phyloP scores from a whole-genome alignment of 1,139 yeast genomes.

The Lodderomyces jiufengensis region DNA sequence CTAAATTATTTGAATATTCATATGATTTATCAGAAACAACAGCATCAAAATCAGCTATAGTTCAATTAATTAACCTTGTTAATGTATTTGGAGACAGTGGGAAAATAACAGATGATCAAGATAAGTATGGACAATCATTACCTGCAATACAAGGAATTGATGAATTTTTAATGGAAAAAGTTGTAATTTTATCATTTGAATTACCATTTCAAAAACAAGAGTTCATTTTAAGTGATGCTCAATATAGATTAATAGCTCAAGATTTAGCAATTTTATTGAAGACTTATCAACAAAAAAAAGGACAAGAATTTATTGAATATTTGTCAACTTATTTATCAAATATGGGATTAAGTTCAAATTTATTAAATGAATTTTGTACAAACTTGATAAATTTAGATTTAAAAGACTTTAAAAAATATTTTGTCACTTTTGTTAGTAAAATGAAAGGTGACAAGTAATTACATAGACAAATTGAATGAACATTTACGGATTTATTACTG shows the following conservation, averaged over 20 bases:
- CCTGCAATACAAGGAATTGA: slow-evolving; percentile 69
- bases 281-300: slow-evolving; percentile 46
- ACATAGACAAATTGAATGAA: too few relatives aligned
- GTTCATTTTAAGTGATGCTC: slow-evolving; percentile 74
- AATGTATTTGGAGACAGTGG: slow-evolving; percentile 62
- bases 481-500: too few relatives aligned
- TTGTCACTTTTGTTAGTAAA: slow-evolving; percentile 53
- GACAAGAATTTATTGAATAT: slow-evolving; percentile 44
- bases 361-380: slow-evolving; percentile 55
- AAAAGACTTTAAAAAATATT: slow-evolving; percentile 63
- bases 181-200: slow-evolving; percentile 70
- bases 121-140: slow-evolving; percentile 51
- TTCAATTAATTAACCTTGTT: slow-evolving; percentile 65
- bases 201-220: slow-evolving; percentile 68
- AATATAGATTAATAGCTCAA: slow-evolving; percentile 65
- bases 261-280: slow-evolving; percentile 74
- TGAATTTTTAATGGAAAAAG: slow-evolving; percentile 63
- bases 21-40: slow-evolving; percentile 52
- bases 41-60: slow-evolving; percentile 66
- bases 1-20: slow-evolving; percentile 64
- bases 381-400: slow-evolving; percentile 51
- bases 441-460: slow-evolving; percentile 24
- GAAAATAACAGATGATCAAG: slow-evolving; percentile 51
- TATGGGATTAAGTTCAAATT: slow-evolving; percentile 57
- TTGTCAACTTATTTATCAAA: slow-evolving; percentile 54